A percentile compares a stretch with the other conserved stretches of the same genome.
phyloP scores from a whole-genome alignment of 2,329 filamentous ascomycete species.

The Colletotrichum euphorbiae region DNA sequence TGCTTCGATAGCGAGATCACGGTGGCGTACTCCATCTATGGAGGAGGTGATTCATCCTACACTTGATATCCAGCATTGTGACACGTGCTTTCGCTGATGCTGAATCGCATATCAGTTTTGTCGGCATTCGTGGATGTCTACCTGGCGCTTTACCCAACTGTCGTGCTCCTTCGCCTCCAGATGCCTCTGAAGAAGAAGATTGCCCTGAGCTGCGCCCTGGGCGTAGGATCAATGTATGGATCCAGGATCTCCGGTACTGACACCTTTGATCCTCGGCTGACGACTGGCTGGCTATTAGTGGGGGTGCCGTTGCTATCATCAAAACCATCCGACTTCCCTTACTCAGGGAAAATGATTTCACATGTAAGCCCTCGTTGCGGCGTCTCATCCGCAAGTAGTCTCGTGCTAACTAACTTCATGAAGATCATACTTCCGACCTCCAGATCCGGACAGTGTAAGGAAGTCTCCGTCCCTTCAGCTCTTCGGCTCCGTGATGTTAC shows the following conservation, averaged over 20 bases:
- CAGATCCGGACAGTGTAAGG: conserved; percentile 58
- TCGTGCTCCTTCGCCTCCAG: conserved; percentile 51
- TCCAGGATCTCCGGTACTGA: background rate
- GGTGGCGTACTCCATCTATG: conserved; percentile 47
- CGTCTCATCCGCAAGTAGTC: background rate
- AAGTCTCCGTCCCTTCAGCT: background rate
- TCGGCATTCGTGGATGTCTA: conserved; percentile 55
- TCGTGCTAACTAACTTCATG: background rate
- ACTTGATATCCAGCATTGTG: background rate
- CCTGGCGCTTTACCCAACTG: conserved; percentile 54
- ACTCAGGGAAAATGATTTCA: conserved; percentile 43
- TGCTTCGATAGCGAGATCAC: conserved; percentile 52
- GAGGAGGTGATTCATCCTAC: background rate
- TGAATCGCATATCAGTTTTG: conserved; percentile 42
- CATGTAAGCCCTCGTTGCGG: conserved; percentile 36
- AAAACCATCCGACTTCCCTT: conserved; percentile 51
- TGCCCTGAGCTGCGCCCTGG: conserved; percentile 51
- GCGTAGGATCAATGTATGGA: conserved; percentile 52
- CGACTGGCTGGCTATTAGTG: conserved; percentile 11
- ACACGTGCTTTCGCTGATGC: background rate
- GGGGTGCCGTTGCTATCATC: conserved; percentile 45
- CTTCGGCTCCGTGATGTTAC: conserved; percentile 2
- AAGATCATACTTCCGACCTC: conserved; percentile 53
- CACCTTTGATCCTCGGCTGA: no score
- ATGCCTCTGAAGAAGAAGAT: conserved; percentile 56